Evolutionary conservation across 2,329 filamentous ascomycete species (phyloP), one percentile per base, ranked within the genome.

Genomic region (Lanzia echinophila): DNA sequence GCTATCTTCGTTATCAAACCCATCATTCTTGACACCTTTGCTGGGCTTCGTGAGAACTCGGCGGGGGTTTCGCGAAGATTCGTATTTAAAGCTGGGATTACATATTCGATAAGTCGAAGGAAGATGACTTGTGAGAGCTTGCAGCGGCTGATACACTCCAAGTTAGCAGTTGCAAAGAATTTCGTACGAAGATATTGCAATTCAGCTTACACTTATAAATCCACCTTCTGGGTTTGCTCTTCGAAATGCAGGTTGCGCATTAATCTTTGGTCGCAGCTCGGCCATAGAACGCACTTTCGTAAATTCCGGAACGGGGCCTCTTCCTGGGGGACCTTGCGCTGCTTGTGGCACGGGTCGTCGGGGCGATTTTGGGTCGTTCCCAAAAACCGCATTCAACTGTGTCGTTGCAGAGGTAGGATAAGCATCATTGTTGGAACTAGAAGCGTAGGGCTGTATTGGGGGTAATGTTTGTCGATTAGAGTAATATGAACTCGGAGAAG

Each of bases 21-120:
- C 94, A 73, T 99, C 94, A 67, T 99, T 99, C 79, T 99, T 99
- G 58, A 88, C 83, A 13, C 94, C 94, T 73, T 99, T 99, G 79
- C 94, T 97, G 7, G 94, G 94, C 72, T 99, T 99, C 15, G 94
- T 99, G 62, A 99, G 79, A 47, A 99, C 94, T 70, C 94, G 83
- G 58, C 94, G 87, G 38, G 94, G 94, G 68, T 99, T 99, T 61
- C 94, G 83, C 51, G 94, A 96, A 15, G 94, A 96, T 70, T 99
- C 94, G 73, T 99, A 99, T 75, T 99, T 96, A 79, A 99, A 99
- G 65, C 82, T 85, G 3, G 91, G 91, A 69, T 99, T 99, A 76
- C 94, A 99, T 70, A 99, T 97, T 64, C 94, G 87, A 74, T 99
- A 99, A 2, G 94, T 97, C 5, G 91, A 87, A 15, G 94, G 92